phyloP scores from a whole-genome alignment of 1,139 yeast species.

The Candida pseudoviswanathii region DNA sequence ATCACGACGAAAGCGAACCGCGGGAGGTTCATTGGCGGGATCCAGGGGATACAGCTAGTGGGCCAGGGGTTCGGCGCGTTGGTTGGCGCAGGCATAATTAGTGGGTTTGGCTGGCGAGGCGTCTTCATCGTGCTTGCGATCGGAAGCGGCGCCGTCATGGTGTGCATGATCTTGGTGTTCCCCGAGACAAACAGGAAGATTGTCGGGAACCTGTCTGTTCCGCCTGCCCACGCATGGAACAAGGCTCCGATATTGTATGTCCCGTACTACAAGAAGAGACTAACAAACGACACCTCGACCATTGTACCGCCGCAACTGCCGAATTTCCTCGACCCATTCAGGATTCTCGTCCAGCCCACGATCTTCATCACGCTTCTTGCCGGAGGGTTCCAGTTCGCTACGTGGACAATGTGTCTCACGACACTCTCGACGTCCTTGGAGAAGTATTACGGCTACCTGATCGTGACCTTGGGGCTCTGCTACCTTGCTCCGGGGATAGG shows the following conservation, averaged over 20 bases:
- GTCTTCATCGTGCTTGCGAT: conserved; percentile 76
- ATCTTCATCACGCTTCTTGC: conserved; percentile 43
- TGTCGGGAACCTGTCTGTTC: conserved; percentile 66
- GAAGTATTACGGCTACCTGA: conserved; percentile 47
- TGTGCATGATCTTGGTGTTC: conserved; percentile 41
- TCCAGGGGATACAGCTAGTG: conserved; percentile 62
- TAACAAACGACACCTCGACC: conserved; percentile 21
- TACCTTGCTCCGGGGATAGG: conserved; percentile 64
- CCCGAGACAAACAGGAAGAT: conserved; percentile 75
- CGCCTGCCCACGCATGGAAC: conserved; percentile 43
- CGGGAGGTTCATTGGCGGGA: conserved; percentile 64
- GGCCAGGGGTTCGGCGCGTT: conserved; percentile 81
- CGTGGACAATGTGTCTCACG: conserved; percentile 72
- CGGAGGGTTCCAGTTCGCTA: conserved; percentile 60
- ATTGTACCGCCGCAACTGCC: conserved; percentile 25
- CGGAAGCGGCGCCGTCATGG: conserved; percentile 48
- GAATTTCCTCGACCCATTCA: conserved; percentile 49
- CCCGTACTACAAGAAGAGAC: conserved; percentile 19
- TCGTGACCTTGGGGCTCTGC: conserved; percentile 62
- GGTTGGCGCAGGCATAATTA: conserved; percentile 66
- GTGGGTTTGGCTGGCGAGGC: conserved; percentile 70
- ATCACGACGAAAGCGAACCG: conserved; percentile 60
- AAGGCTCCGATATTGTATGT: conserved; percentile 43
- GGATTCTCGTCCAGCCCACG: conserved; percentile 35
- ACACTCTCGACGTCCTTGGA: conserved; percentile 59